Conservation (phyloP, 768 basidiomycete species). For the Tricholoma sp. region DNA sequence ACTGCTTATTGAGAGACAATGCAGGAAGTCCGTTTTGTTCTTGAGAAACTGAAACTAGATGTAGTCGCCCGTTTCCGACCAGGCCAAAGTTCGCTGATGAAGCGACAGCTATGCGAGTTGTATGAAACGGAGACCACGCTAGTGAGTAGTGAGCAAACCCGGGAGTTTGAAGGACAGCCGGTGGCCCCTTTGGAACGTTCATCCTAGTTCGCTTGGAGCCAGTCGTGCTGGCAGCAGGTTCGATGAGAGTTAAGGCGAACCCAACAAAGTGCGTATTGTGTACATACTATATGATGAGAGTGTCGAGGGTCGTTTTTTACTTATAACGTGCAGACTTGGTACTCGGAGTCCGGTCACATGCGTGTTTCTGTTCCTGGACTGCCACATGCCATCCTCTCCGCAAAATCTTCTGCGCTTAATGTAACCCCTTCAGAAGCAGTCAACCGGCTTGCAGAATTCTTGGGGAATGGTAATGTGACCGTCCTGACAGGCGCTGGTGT, state of each 20-base stretch:
- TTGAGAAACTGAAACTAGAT: constrained; percentile 50
- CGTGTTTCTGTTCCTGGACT: constrained; percentile 76
- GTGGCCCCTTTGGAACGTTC: constrained; percentile 32
- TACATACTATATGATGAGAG: too few relatives aligned
- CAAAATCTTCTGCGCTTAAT: constrained; percentile 27
- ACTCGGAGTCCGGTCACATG: constrained; percentile 46
- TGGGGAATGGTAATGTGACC: constrained; percentile 64
- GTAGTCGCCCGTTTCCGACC: constrained; percentile 91
- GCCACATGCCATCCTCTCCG: constrained; percentile 54
- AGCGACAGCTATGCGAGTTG: constrained; percentile 66
- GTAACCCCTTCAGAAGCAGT: constrained; percentile 49
- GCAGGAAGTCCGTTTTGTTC: constrained; percentile 38
- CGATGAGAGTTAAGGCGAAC: constrained; percentile 2
- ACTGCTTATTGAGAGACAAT: constrained; percentile 65
- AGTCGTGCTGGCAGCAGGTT: not conserved
- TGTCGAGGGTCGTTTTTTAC: constrained; percentile 2
- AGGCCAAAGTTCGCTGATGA: constrained; percentile 92
- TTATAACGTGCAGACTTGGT: constrained; percentile 8
- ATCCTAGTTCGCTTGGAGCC: constrained; percentile 14
- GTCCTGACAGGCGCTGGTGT: constrained; percentile 90
- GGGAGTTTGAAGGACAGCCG: constrained; percentile 61
- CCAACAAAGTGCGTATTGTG: not conserved
- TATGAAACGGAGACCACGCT: constrained; percentile 86
- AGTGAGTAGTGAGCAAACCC: constrained; percentile 81
- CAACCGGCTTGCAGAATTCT: constrained; percentile 58